These are phyloP conservation scores for Hypoxylon lienhwacheense DNA, from an alignment of 495 filamentous ascomycete genomes.

Conservation along the genomic window DNA sequence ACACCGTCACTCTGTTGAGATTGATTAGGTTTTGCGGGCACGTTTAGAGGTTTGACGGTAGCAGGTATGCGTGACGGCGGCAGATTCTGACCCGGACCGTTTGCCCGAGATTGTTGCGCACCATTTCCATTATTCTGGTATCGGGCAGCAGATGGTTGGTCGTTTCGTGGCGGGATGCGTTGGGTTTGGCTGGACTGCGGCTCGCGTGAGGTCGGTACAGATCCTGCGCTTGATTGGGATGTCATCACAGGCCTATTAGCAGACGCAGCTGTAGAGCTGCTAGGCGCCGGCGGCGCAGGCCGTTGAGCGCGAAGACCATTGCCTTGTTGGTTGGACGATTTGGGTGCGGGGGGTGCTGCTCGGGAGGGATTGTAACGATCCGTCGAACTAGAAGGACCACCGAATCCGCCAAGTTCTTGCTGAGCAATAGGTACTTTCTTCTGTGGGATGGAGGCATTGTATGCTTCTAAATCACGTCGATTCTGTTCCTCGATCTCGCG, in stretches of 20 bases:
- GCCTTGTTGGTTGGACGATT: constrained; percentile 49
- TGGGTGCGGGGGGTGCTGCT: constrained; percentile 64
- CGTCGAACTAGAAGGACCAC: constrained; percentile 53
- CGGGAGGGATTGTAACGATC: constrained; percentile 83
- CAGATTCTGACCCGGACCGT: constrained; percentile 47
- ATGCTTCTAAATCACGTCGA: constrained; percentile 75
- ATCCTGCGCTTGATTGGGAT: constrained; percentile 47
- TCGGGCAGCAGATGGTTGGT: constrained; percentile 32
- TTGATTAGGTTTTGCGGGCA: constrained; percentile 73
- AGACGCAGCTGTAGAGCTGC: constrained; percentile 24
- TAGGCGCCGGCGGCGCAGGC: constrained; percentile 54
- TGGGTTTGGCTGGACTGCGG: constrained; percentile 33
- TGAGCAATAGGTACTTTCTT: constrained; percentile 75
- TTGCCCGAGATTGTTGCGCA: constrained; percentile 35
- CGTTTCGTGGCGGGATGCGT: constrained; percentile 31
- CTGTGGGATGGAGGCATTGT: constrained; percentile 84
- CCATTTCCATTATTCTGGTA: constrained; percentile 46
- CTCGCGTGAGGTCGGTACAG: constrained; percentile 24
- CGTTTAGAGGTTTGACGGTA: constrained; percentile 87
- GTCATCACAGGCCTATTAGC: constrained; percentile 44
- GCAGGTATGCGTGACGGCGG: constrained; percentile 63
- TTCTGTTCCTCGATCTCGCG: constrained; percentile 67
- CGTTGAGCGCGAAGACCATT: constrained; percentile 55
- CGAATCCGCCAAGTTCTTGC: constrained; percentile 79
- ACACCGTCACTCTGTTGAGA: constrained; percentile 60